Conservation (phyloP, 1,284 basidiomycete species). For the Psilocybe mexicana region DNA sequence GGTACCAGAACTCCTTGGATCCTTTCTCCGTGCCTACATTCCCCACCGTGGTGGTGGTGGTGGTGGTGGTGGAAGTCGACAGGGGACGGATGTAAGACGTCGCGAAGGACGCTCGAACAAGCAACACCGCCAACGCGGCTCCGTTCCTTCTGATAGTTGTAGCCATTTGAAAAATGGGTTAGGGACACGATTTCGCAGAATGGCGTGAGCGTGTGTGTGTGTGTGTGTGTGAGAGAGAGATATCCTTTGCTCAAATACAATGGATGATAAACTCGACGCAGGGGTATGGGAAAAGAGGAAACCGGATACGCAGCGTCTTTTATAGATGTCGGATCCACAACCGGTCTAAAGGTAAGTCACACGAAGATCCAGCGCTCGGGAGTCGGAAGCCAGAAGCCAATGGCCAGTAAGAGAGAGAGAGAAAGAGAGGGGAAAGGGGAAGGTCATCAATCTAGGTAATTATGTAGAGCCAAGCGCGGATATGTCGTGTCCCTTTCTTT, state of each 20-base stretch:
- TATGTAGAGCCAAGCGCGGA: background rate
- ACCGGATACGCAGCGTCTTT: too few relatives aligned
- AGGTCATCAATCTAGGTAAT: too few relatives aligned
- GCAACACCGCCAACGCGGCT: conserved; percentile 14
- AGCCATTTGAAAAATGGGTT: conserved; percentile 6
- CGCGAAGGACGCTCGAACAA: conserved; percentile 15
- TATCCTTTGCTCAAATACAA: background rate
- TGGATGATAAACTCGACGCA: conserved; percentile 1
- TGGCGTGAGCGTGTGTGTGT: too few relatives aligned
- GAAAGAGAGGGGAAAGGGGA: too few relatives aligned
- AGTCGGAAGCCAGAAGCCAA: too few relatives aligned
- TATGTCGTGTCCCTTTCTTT: background rate
- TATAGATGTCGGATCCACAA: too few relatives aligned
- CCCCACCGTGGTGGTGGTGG: background rate
- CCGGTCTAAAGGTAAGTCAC: too few relatives aligned
- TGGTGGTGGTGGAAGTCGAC: background rate
- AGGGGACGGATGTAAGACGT: conserved; percentile 9
- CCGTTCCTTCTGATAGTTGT: conserved; percentile 15
- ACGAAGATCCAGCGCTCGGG: too few relatives aligned
- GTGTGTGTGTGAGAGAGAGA: background rate
- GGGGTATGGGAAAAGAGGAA: too few relatives aligned
- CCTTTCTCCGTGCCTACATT: conserved; percentile 25
- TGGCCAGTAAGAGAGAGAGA: too few relatives aligned
- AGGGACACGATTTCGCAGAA: background rate
- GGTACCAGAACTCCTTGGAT: conserved; percentile 64